Evolutionary conservation across 495 filamentous ascomycete species (phyloP).

Genomic region (Barbatosphaeria neglecta): DNA sequence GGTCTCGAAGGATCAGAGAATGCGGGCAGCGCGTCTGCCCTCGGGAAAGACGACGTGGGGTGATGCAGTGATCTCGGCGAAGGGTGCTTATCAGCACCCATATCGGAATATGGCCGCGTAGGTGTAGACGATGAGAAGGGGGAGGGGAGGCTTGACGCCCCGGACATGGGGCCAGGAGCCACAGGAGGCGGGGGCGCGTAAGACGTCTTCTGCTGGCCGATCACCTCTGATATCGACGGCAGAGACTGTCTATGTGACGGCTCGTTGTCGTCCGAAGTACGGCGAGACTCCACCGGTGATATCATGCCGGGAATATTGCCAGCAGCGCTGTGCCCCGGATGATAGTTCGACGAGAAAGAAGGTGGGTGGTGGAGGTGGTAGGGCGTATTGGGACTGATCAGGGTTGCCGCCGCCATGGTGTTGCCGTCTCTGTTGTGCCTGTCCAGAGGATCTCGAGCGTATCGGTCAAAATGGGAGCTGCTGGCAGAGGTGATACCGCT

Average conservation of each 20-base stretch:
- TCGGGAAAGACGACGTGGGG: conserved; percentile 15
- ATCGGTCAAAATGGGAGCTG: conserved; percentile 18
- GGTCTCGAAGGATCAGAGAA: conserved; percentile 22
- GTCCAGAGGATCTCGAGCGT: conserved; percentile 21
- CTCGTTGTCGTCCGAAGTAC: conserved; percentile 29
- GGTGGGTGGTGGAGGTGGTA: conserved; percentile 29
- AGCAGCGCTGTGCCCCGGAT: conserved; percentile 18
- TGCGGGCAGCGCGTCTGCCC: conserved; percentile 16
- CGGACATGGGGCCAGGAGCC: conserved; percentile 15
- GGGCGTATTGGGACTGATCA: conserved; percentile 32
- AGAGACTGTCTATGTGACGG: conserved; percentile 31
- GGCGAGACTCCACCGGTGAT: conserved; percentile 29
- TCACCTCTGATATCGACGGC: conserved; percentile 38
- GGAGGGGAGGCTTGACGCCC: conserved; percentile 16
- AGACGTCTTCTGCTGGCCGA: conserved; percentile 24
- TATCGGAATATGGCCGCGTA: conserved; percentile 14
- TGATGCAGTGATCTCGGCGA: conserved; percentile 22
- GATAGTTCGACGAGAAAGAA: conserved; percentile 23
- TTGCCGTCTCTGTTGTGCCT: conserved; percentile 25
- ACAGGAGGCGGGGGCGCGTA: conserved; percentile 23
- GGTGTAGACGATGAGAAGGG: conserved; percentile 16
- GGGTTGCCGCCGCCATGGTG: conserved; percentile 35
- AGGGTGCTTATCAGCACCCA: conserved; percentile 17
- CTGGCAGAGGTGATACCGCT: conserved; percentile 20
- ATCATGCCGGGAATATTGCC: conserved; percentile 36